Conservation (phyloP, 345 rosid species). For the Heritiera littoralis region DNA sequence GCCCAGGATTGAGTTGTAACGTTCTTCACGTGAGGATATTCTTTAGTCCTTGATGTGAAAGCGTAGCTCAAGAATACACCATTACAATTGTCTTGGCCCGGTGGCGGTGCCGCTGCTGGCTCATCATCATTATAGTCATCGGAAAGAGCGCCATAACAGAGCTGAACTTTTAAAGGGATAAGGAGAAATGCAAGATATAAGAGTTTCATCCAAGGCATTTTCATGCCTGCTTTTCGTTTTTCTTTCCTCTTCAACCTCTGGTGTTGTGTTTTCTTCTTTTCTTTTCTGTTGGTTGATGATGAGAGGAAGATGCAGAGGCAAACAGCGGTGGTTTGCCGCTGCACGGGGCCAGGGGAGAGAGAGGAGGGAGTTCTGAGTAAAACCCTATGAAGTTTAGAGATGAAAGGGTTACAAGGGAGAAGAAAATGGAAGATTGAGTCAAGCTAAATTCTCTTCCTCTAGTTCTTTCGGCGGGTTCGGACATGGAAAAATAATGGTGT, state of each 20-base stretch:
- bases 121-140: slow-evolving; percentile 24
- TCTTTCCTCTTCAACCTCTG: slow-evolving; percentile 5
- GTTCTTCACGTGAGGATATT: slow-evolving; percentile 67
- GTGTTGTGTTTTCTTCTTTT: slow-evolving; percentile 1
- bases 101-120: slow-evolving; percentile 46
- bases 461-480: slow-evolving; percentile 45
- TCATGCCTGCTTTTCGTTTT: slow-evolving; percentile 35
- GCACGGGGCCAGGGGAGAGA: slow-evolving; percentile 32
- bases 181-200: slow-evolving; percentile 24
- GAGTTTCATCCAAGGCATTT: slow-evolving; percentile 34
- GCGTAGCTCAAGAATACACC: slow-evolving; percentile 70
- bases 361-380: slow-evolving; percentile 31
- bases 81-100: slow-evolving; percentile 55
- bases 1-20: slow-evolving; percentile 88
- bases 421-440: slow-evolving; percentile 31
- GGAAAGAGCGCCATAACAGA: slow-evolving; percentile 44
- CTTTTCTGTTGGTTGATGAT: background rate
- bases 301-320: background rate
- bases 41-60: slow-evolving; percentile 57
- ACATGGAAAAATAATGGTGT: slow-evolving; percentile 1
- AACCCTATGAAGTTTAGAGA: slow-evolving; percentile 27
- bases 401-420: slow-evolving; percentile 28
- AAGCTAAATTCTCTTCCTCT: slow-evolving; percentile 43
- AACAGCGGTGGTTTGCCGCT: slow-evolving; percentile 28
- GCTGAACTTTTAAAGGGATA: slow-evolving; percentile 18